Percentiles rank a stretch among this genome's conserved stretches.
phyloP scores from a whole-genome alignment of 2,329 filamentous ascomycete species.

The Monilinia aucupariae region DNA sequence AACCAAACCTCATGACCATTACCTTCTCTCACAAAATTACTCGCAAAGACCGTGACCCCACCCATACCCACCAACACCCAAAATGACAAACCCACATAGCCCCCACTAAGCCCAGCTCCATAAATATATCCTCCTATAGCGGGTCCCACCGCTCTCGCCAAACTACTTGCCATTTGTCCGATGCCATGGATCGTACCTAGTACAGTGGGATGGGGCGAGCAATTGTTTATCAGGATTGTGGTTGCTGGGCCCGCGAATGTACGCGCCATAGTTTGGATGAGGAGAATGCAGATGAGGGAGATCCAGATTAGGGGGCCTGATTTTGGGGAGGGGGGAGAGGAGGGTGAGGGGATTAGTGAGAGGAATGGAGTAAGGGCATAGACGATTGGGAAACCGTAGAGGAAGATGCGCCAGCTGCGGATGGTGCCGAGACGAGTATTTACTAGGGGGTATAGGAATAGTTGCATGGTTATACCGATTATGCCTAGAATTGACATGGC shows the following conservation, averaged over 20 bases:
- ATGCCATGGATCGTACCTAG: constrained; percentile 53
- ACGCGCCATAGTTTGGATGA: constrained; percentile 65
- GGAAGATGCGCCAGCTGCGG: constrained; percentile 59
- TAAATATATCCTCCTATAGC: constrained; percentile 56
- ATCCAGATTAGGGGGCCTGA: constrained; percentile 30
- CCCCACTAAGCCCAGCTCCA: constrained; percentile 51
- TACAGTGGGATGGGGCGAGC: constrained; percentile 53
- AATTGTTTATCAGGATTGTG: constrained; percentile 44
- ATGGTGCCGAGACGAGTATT: constrained; percentile 64
- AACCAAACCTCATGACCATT: constrained; percentile 61
- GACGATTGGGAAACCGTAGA: constrained; percentile 64
- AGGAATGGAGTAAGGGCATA: constrained; percentile 68
- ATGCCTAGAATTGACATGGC: constrained; percentile 71
- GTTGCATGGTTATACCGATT: constrained; percentile 69
- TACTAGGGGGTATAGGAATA: constrained; percentile 64
- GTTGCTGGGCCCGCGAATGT: constrained; percentile 45
- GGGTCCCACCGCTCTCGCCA: constrained; percentile 55
- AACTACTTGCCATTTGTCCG: constrained; percentile 53
- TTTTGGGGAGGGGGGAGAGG: constrained; percentile 30
- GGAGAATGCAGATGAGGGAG: constrained; percentile 37
- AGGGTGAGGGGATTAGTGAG: constrained; percentile 52
- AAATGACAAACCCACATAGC: constrained; percentile 45
- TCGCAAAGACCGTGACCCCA: constrained; percentile 45
- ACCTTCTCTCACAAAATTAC: constrained; percentile 53
- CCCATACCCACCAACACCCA: constrained; percentile 47